Base-by-base conservation (phyloP, 2,329 filamentous ascomycete species). In the Aspergillus aculeatinus region DNA sequence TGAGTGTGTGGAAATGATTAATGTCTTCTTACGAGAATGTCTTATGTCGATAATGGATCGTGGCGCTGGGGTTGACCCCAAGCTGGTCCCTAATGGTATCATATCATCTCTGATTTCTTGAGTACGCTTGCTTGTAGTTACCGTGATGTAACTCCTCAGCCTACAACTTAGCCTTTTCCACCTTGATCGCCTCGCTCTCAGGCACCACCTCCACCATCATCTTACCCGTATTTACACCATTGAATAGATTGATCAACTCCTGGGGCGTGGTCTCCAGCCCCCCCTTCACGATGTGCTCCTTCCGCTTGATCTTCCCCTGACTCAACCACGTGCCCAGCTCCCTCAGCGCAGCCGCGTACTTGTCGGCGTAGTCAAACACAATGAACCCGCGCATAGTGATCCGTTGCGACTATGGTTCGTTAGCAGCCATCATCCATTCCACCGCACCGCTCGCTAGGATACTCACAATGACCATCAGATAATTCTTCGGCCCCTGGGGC, bases 261-360 rank as follows among this genome's bases (percentile, higher is more conserved):
- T 85, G 76, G 59, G 90, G 87, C 1, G 89, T 88, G 39, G 81
- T 81, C 60, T 79, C 77, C 12, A 92, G 75, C 0, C 89, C 89
- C n/a, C 89, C 89, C 67, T 83, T 83, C 62, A 92, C 75, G 59
- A 93, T 83, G 2, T 87, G 88, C 75, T 92, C 88, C 72, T 87
- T 87, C 59, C 86, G 78, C 82, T 90, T 86, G 63, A 93, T 74
- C 77, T 87, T 90, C 53, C 90, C 90, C 71, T 91, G 85, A 2
- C 79, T 77, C n/a, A 91, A 71, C 89, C 89, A 92, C 63, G 83
- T 74, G 1, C 82, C 82, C 14, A 92, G 77, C 67, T 91, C 81
- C 70, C 82, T 78, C 65, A 83, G 76, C 0, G 88, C 90, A 48
- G 77, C 72, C 0, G 80, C 70, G 70, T 83, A 89, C 68, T 88